phyloP scores from a whole-genome alignment of 805 yeast genomes.

The Candida tallmaniae region DNA sequence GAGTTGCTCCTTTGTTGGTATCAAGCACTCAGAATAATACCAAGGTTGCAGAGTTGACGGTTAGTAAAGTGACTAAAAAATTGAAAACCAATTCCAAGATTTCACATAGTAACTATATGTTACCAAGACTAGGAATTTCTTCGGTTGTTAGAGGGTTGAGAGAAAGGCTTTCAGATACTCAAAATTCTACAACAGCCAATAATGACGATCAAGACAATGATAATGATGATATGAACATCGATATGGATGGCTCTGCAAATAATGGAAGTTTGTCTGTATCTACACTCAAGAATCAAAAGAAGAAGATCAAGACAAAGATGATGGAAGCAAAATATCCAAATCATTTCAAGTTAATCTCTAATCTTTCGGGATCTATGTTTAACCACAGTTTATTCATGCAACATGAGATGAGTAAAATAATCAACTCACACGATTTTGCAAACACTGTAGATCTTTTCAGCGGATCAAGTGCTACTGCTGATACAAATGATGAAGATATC shows the following conservation, averaged over 20 bases:
- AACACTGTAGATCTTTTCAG: conserved; percentile 11
- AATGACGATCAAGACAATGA: conserved; percentile 38
- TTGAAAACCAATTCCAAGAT: conserved; percentile 25
- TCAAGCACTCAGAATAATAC: conserved; percentile 32
- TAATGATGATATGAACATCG: conserved; percentile 45
- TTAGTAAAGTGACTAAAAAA: conserved; percentile 14
- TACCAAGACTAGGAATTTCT: conserved; percentile 64
- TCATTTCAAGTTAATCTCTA: conserved; percentile 30
- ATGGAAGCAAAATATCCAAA: conserved; percentile 32
- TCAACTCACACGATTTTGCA: conserved; percentile 15
- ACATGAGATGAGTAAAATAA: conserved; percentile 25
- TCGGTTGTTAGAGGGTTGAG: conserved; percentile 59
- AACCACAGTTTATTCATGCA: conserved; percentile 27
- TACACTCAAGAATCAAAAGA: conserved; percentile 29
- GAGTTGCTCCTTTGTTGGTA: conserved; percentile 68
- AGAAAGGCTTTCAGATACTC: conserved; percentile 13
- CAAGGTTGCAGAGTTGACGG: conserved; percentile 3
- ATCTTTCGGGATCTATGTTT: conserved; percentile 33
- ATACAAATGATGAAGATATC: conserved; percentile 33
- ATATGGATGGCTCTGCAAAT: conserved; percentile 11
- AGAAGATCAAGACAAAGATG: conserved; percentile 23
- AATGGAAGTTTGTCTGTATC: conserved; percentile 23
- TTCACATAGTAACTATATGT: conserved; percentile 41
- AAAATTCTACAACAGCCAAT: conserved; percentile 9
- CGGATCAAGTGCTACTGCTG: conserved; percentile 15